Percentiles rank a stretch among this genome's conserved stretches.
Evolutionary conservation across 148 eudicot genomes (phyloP).

Genomic region (Nepenthes mirabilis): DNA sequence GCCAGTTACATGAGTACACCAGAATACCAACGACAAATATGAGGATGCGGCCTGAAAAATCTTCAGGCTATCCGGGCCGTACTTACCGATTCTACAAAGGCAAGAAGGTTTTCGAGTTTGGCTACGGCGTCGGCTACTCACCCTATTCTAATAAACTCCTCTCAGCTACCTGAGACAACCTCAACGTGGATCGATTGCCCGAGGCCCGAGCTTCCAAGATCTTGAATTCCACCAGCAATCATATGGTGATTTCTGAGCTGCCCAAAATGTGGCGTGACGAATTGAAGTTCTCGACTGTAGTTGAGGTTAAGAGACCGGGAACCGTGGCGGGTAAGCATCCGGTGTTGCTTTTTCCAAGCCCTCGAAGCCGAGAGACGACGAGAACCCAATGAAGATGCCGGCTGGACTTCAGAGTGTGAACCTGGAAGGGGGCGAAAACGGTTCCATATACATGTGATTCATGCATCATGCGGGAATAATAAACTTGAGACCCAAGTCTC

Average conservation of each 20-base stretch:
- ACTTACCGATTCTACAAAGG: constrained; percentile 78
- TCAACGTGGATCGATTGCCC: constrained; percentile 13
- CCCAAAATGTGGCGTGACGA: constrained; percentile 26
- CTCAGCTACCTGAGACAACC: constrained; percentile 21
- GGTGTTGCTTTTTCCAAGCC: constrained; percentile 34
- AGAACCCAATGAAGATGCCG: constrained; percentile 39
- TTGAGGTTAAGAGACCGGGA: constrained; percentile 41
- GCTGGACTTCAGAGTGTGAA: constrained; percentile 41
- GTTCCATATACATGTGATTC: too few relatives aligned
- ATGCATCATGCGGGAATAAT: too few relatives aligned
- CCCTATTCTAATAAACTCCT: constrained; percentile 32
- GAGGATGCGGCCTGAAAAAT: constrained; percentile 63
- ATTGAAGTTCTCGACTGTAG: constrained; percentile 26
- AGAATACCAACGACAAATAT: constrained; percentile 73
- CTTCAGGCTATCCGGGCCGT: constrained; percentile 71
- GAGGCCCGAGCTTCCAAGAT: constrained; percentile 1
- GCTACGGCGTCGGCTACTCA: constrained; percentile 70
- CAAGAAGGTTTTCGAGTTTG: constrained; percentile 54
- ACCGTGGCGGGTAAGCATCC: constrained; percentile 41
- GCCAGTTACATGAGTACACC: constrained; percentile 47
- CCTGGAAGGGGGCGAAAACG: constrained; percentile 28
- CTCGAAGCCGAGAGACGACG: constrained; percentile 19
- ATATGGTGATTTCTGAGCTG: constrained; percentile 25
- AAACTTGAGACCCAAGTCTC: too few relatives aligned
- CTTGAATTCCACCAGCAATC: constrained; percentile 6